A percentile compares a stretch with the other conserved stretches of the same genome.
These are phyloP conservation scores for Monosporascus cannonballus DNA, from an alignment of 2,329 filamentous ascomycete species.

Conservation along the genomic window DNA sequence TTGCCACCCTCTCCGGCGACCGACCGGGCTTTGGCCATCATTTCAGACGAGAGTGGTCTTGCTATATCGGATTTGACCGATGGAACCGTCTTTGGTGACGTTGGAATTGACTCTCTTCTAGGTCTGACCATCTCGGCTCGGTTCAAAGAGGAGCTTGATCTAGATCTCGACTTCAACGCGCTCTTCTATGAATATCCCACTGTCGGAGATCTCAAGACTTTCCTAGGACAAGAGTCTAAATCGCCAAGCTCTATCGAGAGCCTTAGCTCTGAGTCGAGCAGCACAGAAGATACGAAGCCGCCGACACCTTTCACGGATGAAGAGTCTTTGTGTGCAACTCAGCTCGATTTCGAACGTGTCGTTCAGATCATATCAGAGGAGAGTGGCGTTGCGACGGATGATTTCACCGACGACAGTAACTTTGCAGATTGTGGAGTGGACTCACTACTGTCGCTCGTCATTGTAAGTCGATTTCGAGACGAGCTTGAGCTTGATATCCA, in stretches of 20 bases:
- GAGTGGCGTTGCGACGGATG: constrained; percentile 10
- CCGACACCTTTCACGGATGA: too few relatives aligned
- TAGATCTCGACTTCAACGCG: constrained; percentile 20
- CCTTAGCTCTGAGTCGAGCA: background rate
- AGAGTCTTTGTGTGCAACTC: too few relatives aligned
- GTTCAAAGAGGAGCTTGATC: constrained; percentile 26
- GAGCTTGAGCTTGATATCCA: constrained; percentile 10
- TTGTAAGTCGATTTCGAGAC: constrained; percentile 10
- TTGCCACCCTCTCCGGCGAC: background rate
- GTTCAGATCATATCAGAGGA: constrained; percentile 11
- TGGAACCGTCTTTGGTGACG: constrained; percentile 20
- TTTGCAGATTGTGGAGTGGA: constrained; percentile 13
- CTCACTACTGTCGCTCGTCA: constrained; percentile 10
- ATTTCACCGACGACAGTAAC: constrained; percentile 14
- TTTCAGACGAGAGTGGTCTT: constrained; percentile 24
- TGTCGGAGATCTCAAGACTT: constrained; percentile 9
- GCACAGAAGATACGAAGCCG: too few relatives aligned
- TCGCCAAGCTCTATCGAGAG: background rate
- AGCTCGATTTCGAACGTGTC: constrained; percentile 3
- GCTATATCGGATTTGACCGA: constrained; percentile 13
- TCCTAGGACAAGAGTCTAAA: constrained; percentile 6
- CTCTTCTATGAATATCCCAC: constrained; percentile 24
- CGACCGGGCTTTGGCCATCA: constrained; percentile 12
- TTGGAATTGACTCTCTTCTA: constrained; percentile 31
- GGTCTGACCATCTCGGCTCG: constrained; percentile 24